phyloP scores from a whole-genome alignment of 306 rosid genomes.

The Canavalia gladiata region DNA sequence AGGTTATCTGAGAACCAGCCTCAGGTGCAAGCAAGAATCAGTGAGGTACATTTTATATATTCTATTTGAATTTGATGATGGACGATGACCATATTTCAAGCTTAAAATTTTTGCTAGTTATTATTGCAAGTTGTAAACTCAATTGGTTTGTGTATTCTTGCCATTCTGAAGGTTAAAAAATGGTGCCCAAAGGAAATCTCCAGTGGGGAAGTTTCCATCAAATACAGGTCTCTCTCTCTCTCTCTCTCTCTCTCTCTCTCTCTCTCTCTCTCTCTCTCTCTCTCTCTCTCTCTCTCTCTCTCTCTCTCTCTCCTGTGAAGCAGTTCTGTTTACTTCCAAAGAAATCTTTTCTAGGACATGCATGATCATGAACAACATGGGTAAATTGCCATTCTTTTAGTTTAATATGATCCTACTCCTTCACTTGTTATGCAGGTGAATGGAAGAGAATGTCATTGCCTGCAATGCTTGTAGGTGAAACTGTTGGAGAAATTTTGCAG shows the following conservation, averaged over 20 bases:
- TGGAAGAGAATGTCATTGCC: slow-evolving; percentile 93
- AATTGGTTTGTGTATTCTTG: slow-evolving; percentile 36
- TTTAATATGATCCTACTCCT: not conserved
- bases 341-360: not conserved
- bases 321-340: not conserved
- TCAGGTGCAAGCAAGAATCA: slow-evolving; percentile 96
- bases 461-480: slow-evolving; percentile 94
- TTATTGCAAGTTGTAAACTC: slow-evolving; percentile 27
- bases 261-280: too few species aligned
- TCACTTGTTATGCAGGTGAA: slow-evolving; percentile 61
- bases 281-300: not conserved
- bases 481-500: slow-evolving; percentile 86
- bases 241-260: not conserved
- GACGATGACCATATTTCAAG: not conserved
- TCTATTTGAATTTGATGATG: not conserved
- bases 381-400: not conserved
- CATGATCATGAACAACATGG: not conserved
- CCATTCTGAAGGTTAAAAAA: slow-evolving; percentile 63
- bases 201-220: slow-evolving; percentile 80
- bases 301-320: not conserved
- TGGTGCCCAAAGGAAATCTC: slow-evolving; percentile 69
- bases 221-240: slow-evolving; percentile 60
- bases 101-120: not conserved
- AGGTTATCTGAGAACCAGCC: slow-evolving; percentile 84
- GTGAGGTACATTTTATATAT: slow-evolving; percentile 55